Base-by-base conservation (phyloP, 2,329 filamentous ascomycete genomes). In the Pyrenophora teres region DNA sequence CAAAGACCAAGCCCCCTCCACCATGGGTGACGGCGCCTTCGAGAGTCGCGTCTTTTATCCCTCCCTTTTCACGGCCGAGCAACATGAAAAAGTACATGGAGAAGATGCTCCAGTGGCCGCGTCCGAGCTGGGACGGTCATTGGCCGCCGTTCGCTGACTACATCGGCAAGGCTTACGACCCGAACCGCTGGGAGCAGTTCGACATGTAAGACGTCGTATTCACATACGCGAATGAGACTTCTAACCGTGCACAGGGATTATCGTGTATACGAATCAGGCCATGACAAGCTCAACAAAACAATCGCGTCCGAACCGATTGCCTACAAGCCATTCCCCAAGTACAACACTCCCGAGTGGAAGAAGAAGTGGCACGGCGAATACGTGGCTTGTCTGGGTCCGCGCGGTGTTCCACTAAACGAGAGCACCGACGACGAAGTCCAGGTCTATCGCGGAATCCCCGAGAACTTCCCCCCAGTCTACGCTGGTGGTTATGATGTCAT, bases 251-350 rank as follows among this genome's bases (percentile, higher is more conserved):
- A 18, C 39, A 72, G 74, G 64, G 73, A 78, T 40, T 63, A 73
- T 21, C 70, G 73, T 13, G 68, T 71, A 38, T 78, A 76, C 56
- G 57, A 69, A 13, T 63, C 73, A 18, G 63, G 67, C n/a, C 68
- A 72, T 32, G 57, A 71, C 27, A 68, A 65, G 44, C 60, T 73
- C 4, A 62, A 66, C 30, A 52, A 46, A 5, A 56, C 56, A 3
- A 53, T 57, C 8, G 63, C 64, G 9, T 56, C 65, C n/a, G 55
- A 70, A 42, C 81, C 84, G 0, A 77, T 83, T 47, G 77, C 81
- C 16, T 90, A 89, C 72, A 80, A 86, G 51, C 89, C 89, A 0
- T 92, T 91, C 57, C 88, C 88, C 0, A 76, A 83, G 13, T 90
- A 91, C 74, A 87, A 89, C 64, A 81, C 80, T 43, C 74, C 77